Percentiles rank a stretch among this genome's conserved stretches.
Evolutionary conservation across 176 grass and related monocot genomes (phyloP).

Genomic region (Juncus inflexus): DNA sequence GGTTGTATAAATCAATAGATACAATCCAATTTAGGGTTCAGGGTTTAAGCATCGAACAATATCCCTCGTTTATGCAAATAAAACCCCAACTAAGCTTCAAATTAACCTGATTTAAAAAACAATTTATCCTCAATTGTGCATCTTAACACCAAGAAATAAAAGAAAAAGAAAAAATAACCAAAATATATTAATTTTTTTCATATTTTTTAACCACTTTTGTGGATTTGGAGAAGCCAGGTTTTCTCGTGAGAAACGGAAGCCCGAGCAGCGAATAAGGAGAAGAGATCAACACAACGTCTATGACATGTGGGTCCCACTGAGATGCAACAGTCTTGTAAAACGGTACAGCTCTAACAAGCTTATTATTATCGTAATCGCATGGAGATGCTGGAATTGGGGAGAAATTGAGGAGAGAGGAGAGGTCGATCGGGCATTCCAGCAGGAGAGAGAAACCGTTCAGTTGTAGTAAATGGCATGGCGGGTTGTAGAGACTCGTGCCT

Average conservation of each 20-base stretch:
- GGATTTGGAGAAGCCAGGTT: conserved; percentile 38
- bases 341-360: conserved; percentile 48
- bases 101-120: neutral
- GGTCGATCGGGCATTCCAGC: conserved; percentile 79
- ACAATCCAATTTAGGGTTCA: neutral
- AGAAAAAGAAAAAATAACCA: too few species aligned
- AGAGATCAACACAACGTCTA: conserved; percentile 66
- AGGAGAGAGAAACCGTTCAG: conserved; percentile 57
- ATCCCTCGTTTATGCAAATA: neutral
- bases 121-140: neutral
- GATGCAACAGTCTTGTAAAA: conserved; percentile 60
- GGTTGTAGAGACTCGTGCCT: conserved; percentile 41
- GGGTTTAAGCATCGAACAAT: conserved; percentile 4
- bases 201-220: conserved; percentile 39
- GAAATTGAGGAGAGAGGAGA: conserved; percentile 60
- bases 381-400: conserved; percentile 26
- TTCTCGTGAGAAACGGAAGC: conserved; percentile 76
- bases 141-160: neutral
- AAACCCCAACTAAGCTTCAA: neutral
- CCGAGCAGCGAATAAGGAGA: conserved; percentile 65
- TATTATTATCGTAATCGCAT: conserved; percentile 7
- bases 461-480: conserved; percentile 58
- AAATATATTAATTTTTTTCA: neutral
- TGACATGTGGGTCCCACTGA: conserved; percentile 34
- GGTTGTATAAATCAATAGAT: neutral